Evolutionary conservation across 2,329 filamentous ascomycete genomes (phyloP).

Genomic region (Neopestalotiopsis rosae): DNA sequence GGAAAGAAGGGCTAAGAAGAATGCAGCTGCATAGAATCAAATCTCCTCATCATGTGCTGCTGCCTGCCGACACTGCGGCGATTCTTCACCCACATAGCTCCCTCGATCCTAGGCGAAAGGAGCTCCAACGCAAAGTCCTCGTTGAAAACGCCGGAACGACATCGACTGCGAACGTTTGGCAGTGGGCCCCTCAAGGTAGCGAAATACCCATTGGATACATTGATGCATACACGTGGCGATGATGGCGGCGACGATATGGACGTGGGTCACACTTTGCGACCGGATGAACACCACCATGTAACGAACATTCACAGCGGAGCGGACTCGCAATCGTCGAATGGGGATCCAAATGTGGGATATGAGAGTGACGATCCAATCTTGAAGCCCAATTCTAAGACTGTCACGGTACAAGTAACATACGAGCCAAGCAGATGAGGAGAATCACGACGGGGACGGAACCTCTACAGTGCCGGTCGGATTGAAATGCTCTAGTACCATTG

Average conservation of each 20-base stretch:
- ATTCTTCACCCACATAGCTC: slow-evolving; percentile 44
- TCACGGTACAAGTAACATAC: slow-evolving; percentile 5
- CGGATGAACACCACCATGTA: neutral
- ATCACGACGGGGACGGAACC: no score
- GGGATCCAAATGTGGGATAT: neutral
- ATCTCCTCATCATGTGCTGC: slow-evolving; percentile 47
- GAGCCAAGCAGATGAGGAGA: neutral
- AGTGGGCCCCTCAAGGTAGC: neutral
- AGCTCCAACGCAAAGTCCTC: neutral
- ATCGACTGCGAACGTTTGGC: slow-evolving; percentile 15
- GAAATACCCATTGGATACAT: neutral
- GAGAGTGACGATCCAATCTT: slow-evolving; percentile 15
- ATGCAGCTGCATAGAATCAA: slow-evolving; percentile 42
- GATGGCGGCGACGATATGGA: neutral
- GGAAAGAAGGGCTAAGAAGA: neutral
- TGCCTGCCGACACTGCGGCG: slow-evolving; percentile 45
- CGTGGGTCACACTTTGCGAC: neutral
- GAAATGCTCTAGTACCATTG: no score
- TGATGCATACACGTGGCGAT: slow-evolving; percentile 16
- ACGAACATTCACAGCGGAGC: neutral
- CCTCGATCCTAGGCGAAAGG: slow-evolving; percentile 34
- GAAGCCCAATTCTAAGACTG: neutral
- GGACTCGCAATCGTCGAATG: neutral
- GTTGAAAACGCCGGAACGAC: neutral
- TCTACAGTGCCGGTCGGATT: no score